phyloP scores from a whole-genome alignment of 2,329 filamentous ascomycete genomes.

The Pseudocercospora musae region DNA sequence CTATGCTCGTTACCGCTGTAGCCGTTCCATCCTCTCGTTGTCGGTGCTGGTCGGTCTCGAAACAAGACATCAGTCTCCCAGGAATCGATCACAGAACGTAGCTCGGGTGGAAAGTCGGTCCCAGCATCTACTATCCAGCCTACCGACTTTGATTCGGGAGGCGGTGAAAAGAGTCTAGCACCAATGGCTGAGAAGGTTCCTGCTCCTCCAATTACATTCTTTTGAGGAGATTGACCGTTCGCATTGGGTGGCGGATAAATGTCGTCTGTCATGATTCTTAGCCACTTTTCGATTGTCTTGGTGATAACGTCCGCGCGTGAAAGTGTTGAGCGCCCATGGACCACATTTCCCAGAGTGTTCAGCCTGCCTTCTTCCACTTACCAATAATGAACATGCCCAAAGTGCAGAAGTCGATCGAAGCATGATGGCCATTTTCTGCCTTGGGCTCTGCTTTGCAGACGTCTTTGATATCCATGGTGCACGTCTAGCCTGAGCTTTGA shows the following conservation, averaged over 20 bases:
- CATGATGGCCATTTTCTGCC: neutral
- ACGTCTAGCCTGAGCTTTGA: neutral
- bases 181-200: slow-evolving; percentile 84
- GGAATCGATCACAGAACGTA: slow-evolving; percentile 61
- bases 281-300: neutral
- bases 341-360: neutral
- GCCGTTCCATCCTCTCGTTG: slow-evolving; percentile 86
- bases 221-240: slow-evolving; percentile 54
- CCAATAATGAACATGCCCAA: slow-evolving; percentile 64
- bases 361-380: slow-evolving; percentile 29
- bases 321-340: neutral
- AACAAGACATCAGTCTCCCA: slow-evolving; percentile 76
- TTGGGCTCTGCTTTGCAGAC: neutral
- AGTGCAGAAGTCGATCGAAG: slow-evolving; percentile 54
- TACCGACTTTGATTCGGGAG: slow-evolving; percentile 63
- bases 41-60: slow-evolving; percentile 64
- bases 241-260: slow-evolving; percentile 77
- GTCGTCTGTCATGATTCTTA: slow-evolving; percentile 61
- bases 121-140: slow-evolving; percentile 92
- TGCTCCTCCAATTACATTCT: slow-evolving; percentile 80
- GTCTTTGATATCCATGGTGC: neutral
- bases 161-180: slow-evolving; percentile 81
- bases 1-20: slow-evolving; percentile 59
- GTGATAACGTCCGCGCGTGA: neutral
- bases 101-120: slow-evolving; percentile 72